These are phyloP conservation scores for Dujonia santamariae DNA, from an alignment of 1,139 yeast genomes.

Conservation along the genomic window DNA sequence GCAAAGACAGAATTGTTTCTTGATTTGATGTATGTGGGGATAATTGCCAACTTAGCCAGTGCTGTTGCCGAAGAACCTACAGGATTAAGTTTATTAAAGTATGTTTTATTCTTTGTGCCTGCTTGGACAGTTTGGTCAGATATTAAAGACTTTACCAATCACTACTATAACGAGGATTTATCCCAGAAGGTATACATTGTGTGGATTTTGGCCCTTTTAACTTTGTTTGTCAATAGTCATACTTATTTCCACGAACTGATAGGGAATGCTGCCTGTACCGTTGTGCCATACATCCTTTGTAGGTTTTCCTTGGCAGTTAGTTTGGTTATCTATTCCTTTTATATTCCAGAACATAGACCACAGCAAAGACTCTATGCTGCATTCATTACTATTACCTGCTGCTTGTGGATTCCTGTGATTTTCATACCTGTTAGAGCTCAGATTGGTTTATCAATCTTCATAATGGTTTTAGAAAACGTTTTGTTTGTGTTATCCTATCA, in stretches of 20 bases:
- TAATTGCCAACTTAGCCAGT: slow-evolving; percentile 59
- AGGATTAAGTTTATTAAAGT: slow-evolving; percentile 46
- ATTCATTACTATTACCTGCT: slow-evolving; percentile 28
- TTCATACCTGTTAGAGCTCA: slow-evolving; percentile 45
- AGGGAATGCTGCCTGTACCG: slow-evolving; percentile 38
- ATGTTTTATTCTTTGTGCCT: slow-evolving; percentile 52
- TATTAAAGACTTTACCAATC: slow-evolving; percentile 61
- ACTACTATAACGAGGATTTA: slow-evolving; percentile 61
- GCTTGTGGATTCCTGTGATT: slow-evolving; percentile 47
- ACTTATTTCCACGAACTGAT: slow-evolving; percentile 29
- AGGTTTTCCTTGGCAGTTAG: slow-evolving; percentile 36
- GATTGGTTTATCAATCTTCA: slow-evolving; percentile 43
- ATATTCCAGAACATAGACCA: slow-evolving; percentile 49
- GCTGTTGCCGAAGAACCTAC: slow-evolving; percentile 50
- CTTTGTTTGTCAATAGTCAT: slow-evolving; percentile 53
- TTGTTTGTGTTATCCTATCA: slow-evolving; percentile 35
- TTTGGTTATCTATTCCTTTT: slow-evolving; percentile 45
- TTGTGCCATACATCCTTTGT: slow-evolving; percentile 48
- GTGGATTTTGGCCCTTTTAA: slow-evolving; percentile 52
- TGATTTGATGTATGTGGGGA: slow-evolving; percentile 64
- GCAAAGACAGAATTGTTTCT: slow-evolving; percentile 56
- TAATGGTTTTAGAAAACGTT: slow-evolving; percentile 41
- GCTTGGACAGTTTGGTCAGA: slow-evolving; percentile 67
- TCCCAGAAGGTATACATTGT: slow-evolving; percentile 51
- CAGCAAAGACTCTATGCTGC: slow-evolving; percentile 47